phyloP scores from a whole-genome alignment of 768 basidiomycete species.

The Leccinum imitatum region DNA sequence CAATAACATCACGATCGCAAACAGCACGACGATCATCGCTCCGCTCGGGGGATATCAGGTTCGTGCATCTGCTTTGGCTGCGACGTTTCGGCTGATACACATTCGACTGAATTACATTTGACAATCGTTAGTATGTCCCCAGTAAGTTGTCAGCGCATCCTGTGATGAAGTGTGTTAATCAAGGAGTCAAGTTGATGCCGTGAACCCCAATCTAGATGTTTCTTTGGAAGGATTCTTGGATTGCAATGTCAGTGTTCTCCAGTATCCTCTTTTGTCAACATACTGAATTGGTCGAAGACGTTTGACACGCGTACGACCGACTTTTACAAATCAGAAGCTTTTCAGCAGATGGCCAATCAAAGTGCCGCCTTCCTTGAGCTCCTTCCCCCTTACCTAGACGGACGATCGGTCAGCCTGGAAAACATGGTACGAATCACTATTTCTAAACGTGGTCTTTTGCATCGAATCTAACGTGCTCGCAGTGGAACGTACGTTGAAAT shows the following conservation, averaged over 20 bases:
- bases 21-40: conserved; percentile 56
- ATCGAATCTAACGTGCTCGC: conserved; percentile 7
- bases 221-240: conserved; percentile 66
- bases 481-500: conserved; percentile 46
- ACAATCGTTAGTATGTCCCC: conserved; percentile 37
- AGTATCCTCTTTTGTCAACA: not conserved
- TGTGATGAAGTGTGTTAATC: conserved; percentile 5
- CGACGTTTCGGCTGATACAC: conserved; percentile 8
- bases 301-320: conserved; percentile 45
- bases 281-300: conserved; percentile 34
- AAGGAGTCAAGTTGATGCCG: conserved; percentile 51
- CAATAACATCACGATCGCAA: conserved; percentile 59
- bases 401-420: conserved; percentile 48
- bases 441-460: not conserved
- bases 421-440: conserved; percentile 50
- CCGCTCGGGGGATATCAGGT: conserved; percentile 68
- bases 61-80: conserved; percentile 3
- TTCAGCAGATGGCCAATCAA: conserved; percentile 45
- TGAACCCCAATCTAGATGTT: conserved; percentile 59
- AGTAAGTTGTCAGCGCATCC: conserved; percentile 29
- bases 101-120: not conserved
- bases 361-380: conserved; percentile 47
- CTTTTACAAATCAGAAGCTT: conserved; percentile 57
- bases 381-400: conserved; percentile 53
- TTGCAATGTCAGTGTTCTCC: conserved; percentile 46